Conservation (phyloP, 441 rosid genomes). For the Euphorbia schlechtendalii region DNA sequence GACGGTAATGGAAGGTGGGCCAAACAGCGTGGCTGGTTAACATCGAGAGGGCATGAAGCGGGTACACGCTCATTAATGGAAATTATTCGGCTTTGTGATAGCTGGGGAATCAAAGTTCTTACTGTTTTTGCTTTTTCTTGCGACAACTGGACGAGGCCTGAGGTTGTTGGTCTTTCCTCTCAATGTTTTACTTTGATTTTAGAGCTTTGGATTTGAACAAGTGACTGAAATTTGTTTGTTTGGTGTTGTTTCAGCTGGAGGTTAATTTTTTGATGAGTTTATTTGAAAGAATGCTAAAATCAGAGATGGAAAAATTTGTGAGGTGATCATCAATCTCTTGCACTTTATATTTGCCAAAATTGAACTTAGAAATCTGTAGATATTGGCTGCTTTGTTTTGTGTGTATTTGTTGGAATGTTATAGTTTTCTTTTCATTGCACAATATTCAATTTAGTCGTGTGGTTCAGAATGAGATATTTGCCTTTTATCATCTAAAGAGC, state of each 20-base stretch:
- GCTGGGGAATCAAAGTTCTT: conserved; percentile 38
- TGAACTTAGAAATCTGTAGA: not conserved
- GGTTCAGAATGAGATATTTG: not conserved
- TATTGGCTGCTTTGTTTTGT: not conserved
- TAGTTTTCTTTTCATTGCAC: not conserved
- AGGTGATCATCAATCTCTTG: conserved; percentile 7
- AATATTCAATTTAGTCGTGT: not conserved
- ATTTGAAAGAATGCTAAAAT: conserved; percentile 27
- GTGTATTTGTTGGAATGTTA: not conserved
- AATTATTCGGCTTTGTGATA: conserved; percentile 22
- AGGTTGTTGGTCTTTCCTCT: conserved; percentile 14
- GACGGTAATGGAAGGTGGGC: conserved; percentile 75
- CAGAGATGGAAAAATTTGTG: conserved; percentile 23
- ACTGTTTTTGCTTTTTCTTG: conserved; percentile 44
- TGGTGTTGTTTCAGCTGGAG: conserved; percentile 26
- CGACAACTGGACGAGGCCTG: conserved; percentile 43
- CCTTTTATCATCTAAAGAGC: not conserved
- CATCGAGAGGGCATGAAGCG: conserved; percentile 33
- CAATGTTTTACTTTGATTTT: not conserved
- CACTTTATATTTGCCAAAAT: no score
- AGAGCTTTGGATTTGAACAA: not conserved
- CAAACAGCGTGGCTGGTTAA: conserved; percentile 24
- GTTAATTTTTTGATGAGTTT: conserved; percentile 35
- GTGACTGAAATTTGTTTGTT: not conserved
- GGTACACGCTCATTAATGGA: conserved; percentile 28